Evolutionary conservation across 805 yeast species (phyloP).

Genomic region (Ogataea minuta): DNA sequence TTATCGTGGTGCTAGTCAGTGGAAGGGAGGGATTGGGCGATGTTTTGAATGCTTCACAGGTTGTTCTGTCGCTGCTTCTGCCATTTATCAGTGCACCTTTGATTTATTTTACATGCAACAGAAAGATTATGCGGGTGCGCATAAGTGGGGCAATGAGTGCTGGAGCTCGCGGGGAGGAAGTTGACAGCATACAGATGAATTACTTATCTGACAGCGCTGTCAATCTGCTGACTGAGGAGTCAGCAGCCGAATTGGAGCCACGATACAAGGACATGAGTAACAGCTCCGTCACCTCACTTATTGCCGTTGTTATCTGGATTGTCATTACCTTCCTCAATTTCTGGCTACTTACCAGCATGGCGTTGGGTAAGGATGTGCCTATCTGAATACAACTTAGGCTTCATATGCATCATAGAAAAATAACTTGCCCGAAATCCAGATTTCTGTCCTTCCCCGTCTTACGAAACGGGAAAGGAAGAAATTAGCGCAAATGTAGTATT

Average conservation of each 20-base stretch:
- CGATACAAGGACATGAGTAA: constrained; percentile 66
- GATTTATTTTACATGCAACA: constrained; percentile 73
- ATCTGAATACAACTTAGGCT: constrained; percentile 2
- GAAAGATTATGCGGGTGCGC: constrained; percentile 37
- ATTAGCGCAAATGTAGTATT: no score
- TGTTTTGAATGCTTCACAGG: constrained; percentile 79
- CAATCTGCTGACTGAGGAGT: constrained; percentile 9
- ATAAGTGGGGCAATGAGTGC: constrained; percentile 13
- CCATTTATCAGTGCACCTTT: constrained; percentile 90
- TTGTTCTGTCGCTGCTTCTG: constrained; percentile 70
- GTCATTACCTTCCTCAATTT: constrained; percentile 69
- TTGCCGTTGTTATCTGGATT: constrained; percentile 65
- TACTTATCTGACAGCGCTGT: constrained; percentile 13
- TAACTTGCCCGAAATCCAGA: no score
- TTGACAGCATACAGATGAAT: constrained; percentile 11
- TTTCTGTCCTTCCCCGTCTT: no score
- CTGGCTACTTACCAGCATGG: constrained; percentile 52
- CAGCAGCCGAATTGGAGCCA: constrained; percentile 10
- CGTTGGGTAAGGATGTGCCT: constrained; percentile 35
- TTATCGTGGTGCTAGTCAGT: constrained; percentile 64
- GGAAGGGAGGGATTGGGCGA: constrained; percentile 82
- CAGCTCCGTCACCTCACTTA: constrained; percentile 48
- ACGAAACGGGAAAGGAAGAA: no score
- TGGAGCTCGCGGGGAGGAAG: constrained; percentile 3
- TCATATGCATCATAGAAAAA: no score